Percentiles rank a stretch among this genome's conserved stretches.
These are phyloP conservation scores for Clavispora santaluciae DNA, from an alignment of 805 yeast species.

Conservation along the genomic window DNA sequence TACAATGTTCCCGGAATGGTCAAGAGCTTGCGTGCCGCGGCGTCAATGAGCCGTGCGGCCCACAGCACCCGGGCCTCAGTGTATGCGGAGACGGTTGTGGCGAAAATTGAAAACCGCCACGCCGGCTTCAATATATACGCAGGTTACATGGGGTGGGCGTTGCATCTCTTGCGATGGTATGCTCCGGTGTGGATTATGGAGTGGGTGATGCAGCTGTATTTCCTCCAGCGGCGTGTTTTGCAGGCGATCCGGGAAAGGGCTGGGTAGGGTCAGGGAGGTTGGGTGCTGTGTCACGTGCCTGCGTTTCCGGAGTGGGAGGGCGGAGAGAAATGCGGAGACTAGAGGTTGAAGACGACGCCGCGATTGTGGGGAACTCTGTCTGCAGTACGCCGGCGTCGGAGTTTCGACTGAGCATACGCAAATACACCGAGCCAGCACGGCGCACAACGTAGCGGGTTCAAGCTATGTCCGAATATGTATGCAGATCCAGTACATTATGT, in stretches of 20 bases:
- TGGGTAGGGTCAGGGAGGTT: too few species aligned
- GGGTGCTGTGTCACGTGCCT: too few species aligned
- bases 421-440: too few species aligned
- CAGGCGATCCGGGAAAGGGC: neutral
- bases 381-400: neutral
- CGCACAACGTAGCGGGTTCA: too few species aligned
- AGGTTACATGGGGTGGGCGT: constrained; percentile 7
- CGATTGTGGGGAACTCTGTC: neutral
- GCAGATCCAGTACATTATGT: too few species aligned
- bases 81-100: constrained; percentile 13
- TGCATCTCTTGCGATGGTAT: constrained; percentile 12
- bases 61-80: constrained; percentile 2
- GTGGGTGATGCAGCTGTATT: constrained; percentile 8
- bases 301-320: too few species aligned
- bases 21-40: constrained; percentile 6
- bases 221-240: constrained; percentile 11
- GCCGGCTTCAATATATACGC: constrained; percentile 15
- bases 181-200: constrained; percentile 11
- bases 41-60: constrained; percentile 9
- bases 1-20: constrained; percentile 7
- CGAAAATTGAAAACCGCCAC: constrained; percentile 4
- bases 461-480: too few species aligned
- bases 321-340: neutral
- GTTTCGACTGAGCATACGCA: too few species aligned
- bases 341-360: neutral